A percentile compares a stretch with the other conserved stretches of the same genome.
Evolutionary conservation across 2,329 filamentous ascomycete species (phyloP).

Genomic region (Colletotrichum camelliae): DNA sequence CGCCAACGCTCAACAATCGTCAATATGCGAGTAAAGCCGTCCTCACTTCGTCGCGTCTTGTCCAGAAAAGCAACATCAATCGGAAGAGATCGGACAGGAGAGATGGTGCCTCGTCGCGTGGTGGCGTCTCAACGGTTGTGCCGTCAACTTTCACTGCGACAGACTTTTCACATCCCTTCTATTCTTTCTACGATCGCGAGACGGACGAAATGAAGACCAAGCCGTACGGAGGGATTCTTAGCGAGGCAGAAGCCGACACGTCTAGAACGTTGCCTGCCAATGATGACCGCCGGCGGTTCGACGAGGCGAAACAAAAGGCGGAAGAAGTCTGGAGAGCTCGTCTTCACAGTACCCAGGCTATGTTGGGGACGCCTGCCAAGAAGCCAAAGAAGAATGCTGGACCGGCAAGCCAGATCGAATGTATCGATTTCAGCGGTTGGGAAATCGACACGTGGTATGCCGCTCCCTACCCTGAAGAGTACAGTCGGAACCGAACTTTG

Average conservation of each 20-base stretch:
- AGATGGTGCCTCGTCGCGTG: slow-evolving; percentile 32
- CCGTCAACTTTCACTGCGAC: slow-evolving; percentile 38
- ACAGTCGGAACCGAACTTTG: slow-evolving; percentile 93
- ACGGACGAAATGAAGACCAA: slow-evolving; percentile 89
- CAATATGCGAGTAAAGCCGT: slow-evolving; percentile 61
- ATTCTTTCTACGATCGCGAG: slow-evolving; percentile 88
- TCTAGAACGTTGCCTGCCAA: slow-evolving; percentile 83
- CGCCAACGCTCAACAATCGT: slow-evolving; percentile 49
- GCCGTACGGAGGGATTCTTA: slow-evolving; percentile 93
- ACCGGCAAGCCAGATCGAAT: slow-evolving; percentile 95
- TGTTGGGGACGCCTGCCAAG: slow-evolving; percentile 65
- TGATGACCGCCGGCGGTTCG: slow-evolving; percentile 84
- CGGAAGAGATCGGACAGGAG: slow-evolving; percentile 51
- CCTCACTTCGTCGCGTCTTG: slow-evolving; percentile 66
- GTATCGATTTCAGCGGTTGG: slow-evolving; percentile 96
- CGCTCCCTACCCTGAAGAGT: slow-evolving; percentile 96
- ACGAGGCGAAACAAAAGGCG: slow-evolving; percentile 86
- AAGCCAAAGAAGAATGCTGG: slow-evolving; percentile 79
- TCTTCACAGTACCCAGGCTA: slow-evolving; percentile 64
- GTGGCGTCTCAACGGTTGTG: slow-evolving; percentile 23
- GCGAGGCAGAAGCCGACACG: slow-evolving; percentile 88
- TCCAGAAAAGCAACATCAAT: slow-evolving; percentile 55
- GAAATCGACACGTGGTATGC: slow-evolving; percentile 99
- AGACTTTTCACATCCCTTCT: slow-evolving; percentile 79
- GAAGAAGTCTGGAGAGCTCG: slow-evolving; percentile 89